Conservation (phyloP, 805 yeast species). For the Wickerhamomyces queroliae region DNA sequence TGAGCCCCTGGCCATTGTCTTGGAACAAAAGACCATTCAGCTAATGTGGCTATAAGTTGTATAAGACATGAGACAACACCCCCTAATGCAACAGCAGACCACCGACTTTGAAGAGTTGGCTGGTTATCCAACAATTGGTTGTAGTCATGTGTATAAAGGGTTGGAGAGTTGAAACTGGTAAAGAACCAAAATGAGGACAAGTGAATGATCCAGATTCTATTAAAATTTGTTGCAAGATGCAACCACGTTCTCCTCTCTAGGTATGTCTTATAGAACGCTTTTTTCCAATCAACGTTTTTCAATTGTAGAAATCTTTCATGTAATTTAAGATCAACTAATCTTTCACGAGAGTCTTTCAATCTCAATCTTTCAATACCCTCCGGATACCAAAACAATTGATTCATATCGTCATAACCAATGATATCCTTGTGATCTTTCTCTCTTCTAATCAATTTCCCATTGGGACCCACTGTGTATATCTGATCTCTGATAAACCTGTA, state of each 20-base stretch:
- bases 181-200: conserved; percentile 74
- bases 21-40: conserved; percentile 64
- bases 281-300: conserved; percentile 55
- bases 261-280: conserved; percentile 68
- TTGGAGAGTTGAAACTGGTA: conserved; percentile 63
- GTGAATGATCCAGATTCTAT: conserved; percentile 76
- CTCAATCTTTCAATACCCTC: conserved; percentile 61
- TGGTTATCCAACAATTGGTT: conserved; percentile 46
- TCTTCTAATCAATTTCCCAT: conserved; percentile 36
- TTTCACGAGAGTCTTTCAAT: conserved; percentile 34
- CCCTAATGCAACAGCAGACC: conserved; percentile 59
- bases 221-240: conserved; percentile 69
- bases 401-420: conserved; percentile 87
- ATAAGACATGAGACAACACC: conserved; percentile 59
- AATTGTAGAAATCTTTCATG: conserved; percentile 48
- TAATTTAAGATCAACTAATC: conserved; percentile 46
- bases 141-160: conserved; percentile 60
- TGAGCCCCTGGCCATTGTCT: conserved; percentile 70
- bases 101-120: conserved; percentile 52
- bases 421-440: conserved; percentile 62
- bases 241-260: conserved; percentile 71
- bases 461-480: conserved; percentile 41
- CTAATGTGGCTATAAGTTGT: conserved; percentile 48
- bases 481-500: conserved; percentile 55
- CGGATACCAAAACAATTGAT: conserved; percentile 82